Evolutionary conservation across 805 yeast species (phyloP).

Genomic region (Komagataella populi): DNA sequence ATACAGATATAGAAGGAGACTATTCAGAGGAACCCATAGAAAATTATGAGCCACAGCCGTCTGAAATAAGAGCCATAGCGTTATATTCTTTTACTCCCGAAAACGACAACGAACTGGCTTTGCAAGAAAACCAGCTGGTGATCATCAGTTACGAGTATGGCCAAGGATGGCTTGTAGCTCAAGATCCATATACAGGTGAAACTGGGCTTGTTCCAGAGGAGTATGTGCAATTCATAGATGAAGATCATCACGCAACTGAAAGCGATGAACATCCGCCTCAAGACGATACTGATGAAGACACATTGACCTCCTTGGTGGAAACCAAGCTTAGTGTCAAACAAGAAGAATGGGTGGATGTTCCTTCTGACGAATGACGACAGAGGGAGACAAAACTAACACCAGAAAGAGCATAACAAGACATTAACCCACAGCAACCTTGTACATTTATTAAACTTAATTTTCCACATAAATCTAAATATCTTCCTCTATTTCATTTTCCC

Average conservation of each 20-base stretch:
- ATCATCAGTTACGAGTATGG: slow-evolving; percentile 89
- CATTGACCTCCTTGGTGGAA: background rate
- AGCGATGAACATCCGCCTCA: slow-evolving; percentile 4
- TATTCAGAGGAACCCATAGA: slow-evolving; percentile 7
- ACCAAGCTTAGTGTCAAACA: background rate
- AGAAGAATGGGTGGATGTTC: background rate
- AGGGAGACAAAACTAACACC: background rate
- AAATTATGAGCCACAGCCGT: slow-evolving; percentile 6
- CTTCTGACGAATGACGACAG: background rate
- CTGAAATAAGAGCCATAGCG: slow-evolving; percentile 51
- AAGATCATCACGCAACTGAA: slow-evolving; percentile 14
- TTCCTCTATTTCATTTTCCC: slow-evolving; percentile 38
- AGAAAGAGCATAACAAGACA: slow-evolving; percentile 1
- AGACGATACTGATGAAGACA: slow-evolving; percentile 6
- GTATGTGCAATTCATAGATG: slow-evolving; percentile 49
- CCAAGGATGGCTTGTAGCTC: slow-evolving; percentile 97
- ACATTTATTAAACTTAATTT: background rate
- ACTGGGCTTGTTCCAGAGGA: slow-evolving; percentile 95
- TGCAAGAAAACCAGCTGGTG: slow-evolving; percentile 70
- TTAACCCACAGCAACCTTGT: background rate
- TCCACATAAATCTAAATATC: slow-evolving; percentile 13
- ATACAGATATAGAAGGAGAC: background rate
- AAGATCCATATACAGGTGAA: slow-evolving; percentile 58
- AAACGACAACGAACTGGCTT: slow-evolving; percentile 79
- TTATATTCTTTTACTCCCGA: slow-evolving; percentile 85